Evolutionary conservation across 2,329 filamentous ascomycete species (phyloP).

Genomic region (Exutisphaerella laricina): DNA sequence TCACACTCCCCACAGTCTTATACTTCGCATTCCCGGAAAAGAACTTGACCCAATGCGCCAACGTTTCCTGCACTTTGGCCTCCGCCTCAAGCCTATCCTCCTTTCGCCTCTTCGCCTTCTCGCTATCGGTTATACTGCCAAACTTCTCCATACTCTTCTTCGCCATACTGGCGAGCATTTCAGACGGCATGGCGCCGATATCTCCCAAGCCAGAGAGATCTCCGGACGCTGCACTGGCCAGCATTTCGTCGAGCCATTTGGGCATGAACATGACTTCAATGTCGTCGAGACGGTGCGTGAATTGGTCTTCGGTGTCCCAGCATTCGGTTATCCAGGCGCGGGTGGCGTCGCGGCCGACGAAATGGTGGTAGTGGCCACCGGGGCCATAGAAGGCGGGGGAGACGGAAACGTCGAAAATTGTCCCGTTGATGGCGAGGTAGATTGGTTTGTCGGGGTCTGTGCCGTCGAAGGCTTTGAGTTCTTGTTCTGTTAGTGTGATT

Average conservation of each 20-base stretch:
- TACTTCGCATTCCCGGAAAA: constrained; percentile 26
- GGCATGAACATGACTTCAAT: constrained; percentile 28
- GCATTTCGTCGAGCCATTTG: constrained; percentile 27
- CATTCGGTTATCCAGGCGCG: constrained; percentile 31
- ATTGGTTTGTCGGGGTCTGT: constrained; percentile 24
- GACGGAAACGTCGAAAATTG: constrained; percentile 30
- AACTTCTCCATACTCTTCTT: constrained; percentile 25
- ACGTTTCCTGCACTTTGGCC: constrained; percentile 56
- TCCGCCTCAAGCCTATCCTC: constrained; percentile 46
- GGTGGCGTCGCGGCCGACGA: constrained; percentile 29
- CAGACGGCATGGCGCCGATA: constrained; percentile 16
- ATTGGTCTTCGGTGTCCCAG: constrained; percentile 28
- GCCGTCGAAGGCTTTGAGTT: constrained; percentile 26
- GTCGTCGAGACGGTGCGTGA: constrained; percentile 25
- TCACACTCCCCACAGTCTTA: constrained; percentile 22
- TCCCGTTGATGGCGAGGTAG: constrained; percentile 30
- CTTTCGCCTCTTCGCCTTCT: constrained; percentile 19
- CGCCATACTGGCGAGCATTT: constrained; percentile 25
- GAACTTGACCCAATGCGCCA: constrained; percentile 56
- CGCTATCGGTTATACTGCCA: constrained; percentile 17
- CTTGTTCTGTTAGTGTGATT: constrained; percentile 20
- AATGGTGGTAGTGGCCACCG: constrained; percentile 29
- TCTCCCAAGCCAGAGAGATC: constrained; percentile 19
- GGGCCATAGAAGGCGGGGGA: constrained; percentile 30
- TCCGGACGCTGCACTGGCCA: constrained; percentile 18